Evolutionary conservation across 73 alveolate genomes (phyloP).

Genomic region (Paramecium sonneborni): DNA sequence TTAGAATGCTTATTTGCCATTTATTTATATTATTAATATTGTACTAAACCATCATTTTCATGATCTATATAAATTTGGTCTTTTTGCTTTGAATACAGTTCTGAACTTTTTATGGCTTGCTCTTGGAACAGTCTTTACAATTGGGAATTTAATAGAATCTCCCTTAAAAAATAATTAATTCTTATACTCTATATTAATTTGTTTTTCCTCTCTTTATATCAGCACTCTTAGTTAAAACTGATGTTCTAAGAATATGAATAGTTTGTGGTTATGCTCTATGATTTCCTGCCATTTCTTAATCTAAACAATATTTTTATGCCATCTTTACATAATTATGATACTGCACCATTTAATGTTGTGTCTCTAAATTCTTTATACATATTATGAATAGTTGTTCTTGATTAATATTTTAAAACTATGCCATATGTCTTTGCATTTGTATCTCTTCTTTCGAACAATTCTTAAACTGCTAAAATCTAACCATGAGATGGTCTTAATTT

Average conservation of each 20-base stretch:
- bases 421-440: constrained; percentile 89
- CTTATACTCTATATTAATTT: background rate
- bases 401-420: constrained; percentile 83
- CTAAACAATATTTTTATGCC: background rate
- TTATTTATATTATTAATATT: background rate
- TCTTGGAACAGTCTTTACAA: constrained; percentile 63
- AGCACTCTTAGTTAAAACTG: background rate
- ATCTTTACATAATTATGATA: constrained; percentile 76
- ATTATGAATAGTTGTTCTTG: constrained; percentile 92
- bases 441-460: constrained; percentile 81
- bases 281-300: constrained; percentile 91
- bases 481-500: constrained; percentile 86
- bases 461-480: constrained; percentile 82
- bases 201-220: constrained; percentile 30
- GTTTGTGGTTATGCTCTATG: constrained; percentile 91
- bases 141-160: constrained; percentile 64
- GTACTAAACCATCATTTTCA: background rate
- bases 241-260: constrained; percentile 86
- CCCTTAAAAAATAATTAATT: background rate
- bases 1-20: constrained; percentile 40
- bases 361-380: constrained; percentile 95
- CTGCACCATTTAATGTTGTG: constrained; percentile 86
- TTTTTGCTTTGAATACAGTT: constrained; percentile 63
- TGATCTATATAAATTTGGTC: constrained; percentile 60
- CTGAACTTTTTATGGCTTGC: constrained; percentile 45